Evolutionary conservation across 1,284 basidiomycete genomes (phyloP).

Genomic region (Ustilago trichophora): DNA sequence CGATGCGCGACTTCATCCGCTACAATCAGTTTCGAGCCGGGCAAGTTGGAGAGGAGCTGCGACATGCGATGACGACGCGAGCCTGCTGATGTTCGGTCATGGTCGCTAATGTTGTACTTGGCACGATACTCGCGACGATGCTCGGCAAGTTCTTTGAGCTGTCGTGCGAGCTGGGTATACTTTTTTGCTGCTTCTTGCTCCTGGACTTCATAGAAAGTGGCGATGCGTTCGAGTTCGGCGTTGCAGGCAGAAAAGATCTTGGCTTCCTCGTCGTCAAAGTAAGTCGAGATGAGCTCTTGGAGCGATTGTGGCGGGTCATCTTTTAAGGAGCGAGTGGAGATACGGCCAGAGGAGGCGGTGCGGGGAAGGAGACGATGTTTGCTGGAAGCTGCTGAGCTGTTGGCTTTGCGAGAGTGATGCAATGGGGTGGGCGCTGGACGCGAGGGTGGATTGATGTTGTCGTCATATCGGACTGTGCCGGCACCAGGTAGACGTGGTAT

Average conservation of each 20-base stretch:
- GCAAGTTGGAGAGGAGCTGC: conserved; percentile 27
- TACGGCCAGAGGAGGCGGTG: conserved; percentile 8
- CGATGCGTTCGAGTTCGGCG: conserved; percentile 51
- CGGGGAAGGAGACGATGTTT: conserved; percentile 11
- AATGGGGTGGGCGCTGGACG: not conserved
- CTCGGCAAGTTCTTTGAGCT: conserved; percentile 70
- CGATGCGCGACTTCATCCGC: conserved; percentile 13
- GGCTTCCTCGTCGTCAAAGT: conserved; percentile 78
- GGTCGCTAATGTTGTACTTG: conserved; percentile 32
- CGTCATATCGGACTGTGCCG: conserved; percentile 3
- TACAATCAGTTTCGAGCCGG: conserved; percentile 6
- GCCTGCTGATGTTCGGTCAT: conserved; percentile 5
- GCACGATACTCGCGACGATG: conserved; percentile 59
- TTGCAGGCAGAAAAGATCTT: conserved; percentile 68
- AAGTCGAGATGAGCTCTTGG: conserved; percentile 66
- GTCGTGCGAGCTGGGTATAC: conserved; percentile 73
- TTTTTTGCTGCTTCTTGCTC: conserved; percentile 76
- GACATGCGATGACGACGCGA: conserved; percentile 16
- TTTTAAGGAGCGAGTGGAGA: conserved; percentile 21
- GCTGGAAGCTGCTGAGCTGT: conserved; percentile 10
- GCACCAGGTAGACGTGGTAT: not conserved
- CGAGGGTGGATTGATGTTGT: conserved; percentile 1
- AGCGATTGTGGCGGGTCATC: conserved; percentile 20
- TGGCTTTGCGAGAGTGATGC: conserved; percentile 1
- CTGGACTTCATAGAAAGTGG: conserved; percentile 76